Conservation (phyloP, 2,329 filamentous ascomycete species). For the Cytospora schulzeri region DNA sequence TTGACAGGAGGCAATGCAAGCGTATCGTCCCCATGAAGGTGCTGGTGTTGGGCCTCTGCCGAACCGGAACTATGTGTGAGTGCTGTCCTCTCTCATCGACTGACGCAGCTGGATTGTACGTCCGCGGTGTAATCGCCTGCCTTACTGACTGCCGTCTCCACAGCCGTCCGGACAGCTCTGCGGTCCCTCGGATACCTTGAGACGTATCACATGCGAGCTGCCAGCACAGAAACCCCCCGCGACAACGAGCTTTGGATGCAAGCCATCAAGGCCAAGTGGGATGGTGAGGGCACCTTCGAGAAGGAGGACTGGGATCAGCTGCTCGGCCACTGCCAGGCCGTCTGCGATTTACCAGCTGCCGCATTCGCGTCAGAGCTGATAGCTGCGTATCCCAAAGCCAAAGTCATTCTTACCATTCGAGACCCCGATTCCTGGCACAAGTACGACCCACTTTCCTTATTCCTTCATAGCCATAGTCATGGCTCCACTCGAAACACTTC, state of each 20-base stretch:
- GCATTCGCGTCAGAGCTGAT: constrained; percentile 47
- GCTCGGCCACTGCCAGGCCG: constrained; percentile 44
- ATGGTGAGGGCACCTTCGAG: constrained; percentile 33
- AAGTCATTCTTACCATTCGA: constrained; percentile 47
- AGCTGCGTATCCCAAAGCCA: constrained; percentile 50
- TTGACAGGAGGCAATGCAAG: constrained; percentile 66
- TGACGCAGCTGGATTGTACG: background rate
- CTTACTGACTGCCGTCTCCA: background rate
- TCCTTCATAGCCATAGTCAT: background rate
- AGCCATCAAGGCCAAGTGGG: constrained; percentile 33
- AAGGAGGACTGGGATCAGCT: constrained; percentile 49
- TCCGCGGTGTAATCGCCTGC: background rate
- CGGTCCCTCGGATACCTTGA: constrained; percentile 26
- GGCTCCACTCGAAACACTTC: background rate
- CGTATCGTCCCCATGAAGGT: constrained; percentile 73
- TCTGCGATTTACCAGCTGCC: constrained; percentile 27
- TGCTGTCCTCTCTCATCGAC: background rate
- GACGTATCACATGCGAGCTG: constrained; percentile 27
- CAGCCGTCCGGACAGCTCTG: constrained; percentile 25
- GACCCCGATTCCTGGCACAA: constrained; percentile 45
- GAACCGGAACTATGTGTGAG: constrained; percentile 36
- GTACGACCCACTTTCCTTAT: constrained; percentile 34
- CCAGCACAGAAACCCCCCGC: constrained; percentile 26
- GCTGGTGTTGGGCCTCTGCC: constrained; percentile 67
- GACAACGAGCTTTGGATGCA: constrained; percentile 32